phyloP scores from a whole-genome alignment of 345 rosid species.

The Ceriops decandra region DNA sequence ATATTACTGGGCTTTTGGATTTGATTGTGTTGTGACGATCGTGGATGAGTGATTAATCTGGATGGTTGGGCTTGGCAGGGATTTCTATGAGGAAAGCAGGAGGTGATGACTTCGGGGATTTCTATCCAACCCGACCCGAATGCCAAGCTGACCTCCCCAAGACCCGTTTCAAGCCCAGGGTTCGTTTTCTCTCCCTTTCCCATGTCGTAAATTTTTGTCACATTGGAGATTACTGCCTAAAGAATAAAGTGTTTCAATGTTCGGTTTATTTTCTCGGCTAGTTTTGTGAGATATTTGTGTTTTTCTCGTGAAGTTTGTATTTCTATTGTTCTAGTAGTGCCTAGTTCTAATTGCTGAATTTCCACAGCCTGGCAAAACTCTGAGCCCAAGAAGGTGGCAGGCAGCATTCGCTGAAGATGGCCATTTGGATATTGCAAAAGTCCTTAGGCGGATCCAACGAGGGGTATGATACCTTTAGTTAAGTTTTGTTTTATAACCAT shows the following conservation, averaged over 20 bases:
- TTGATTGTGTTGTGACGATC: background rate
- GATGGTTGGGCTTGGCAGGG: slow-evolving; percentile 33
- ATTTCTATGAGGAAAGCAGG: slow-evolving; percentile 35
- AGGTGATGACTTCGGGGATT: slow-evolving; percentile 59
- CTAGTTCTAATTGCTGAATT: background rate
- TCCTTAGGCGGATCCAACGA: slow-evolving; percentile 81
- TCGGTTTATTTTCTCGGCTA: background rate
- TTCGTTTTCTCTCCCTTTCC: slow-evolving; percentile 14
- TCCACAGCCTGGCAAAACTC: slow-evolving; percentile 80
- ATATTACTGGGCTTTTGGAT: background rate
- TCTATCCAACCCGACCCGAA: slow-evolving; percentile 72
- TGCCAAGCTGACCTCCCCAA: slow-evolving; percentile 61
- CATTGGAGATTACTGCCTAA: background rate
- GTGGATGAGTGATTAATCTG: slow-evolving; percentile 8
- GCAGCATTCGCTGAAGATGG: slow-evolving; percentile 83
- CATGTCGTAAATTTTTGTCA: no score
- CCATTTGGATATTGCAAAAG: slow-evolving; percentile 76
- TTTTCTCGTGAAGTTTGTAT: background rate
- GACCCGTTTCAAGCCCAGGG: slow-evolving; percentile 74
- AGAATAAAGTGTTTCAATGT: background rate
- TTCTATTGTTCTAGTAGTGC: background rate
- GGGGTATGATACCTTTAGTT: slow-evolving; percentile 49
- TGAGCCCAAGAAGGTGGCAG: slow-evolving; percentile 88
- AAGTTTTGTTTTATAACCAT: background rate
- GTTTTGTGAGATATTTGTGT: background rate